Evolutionary conservation across 495 filamentous ascomycete species (phyloP).

Genomic region (Melanomma pulvis-pyrius): DNA sequence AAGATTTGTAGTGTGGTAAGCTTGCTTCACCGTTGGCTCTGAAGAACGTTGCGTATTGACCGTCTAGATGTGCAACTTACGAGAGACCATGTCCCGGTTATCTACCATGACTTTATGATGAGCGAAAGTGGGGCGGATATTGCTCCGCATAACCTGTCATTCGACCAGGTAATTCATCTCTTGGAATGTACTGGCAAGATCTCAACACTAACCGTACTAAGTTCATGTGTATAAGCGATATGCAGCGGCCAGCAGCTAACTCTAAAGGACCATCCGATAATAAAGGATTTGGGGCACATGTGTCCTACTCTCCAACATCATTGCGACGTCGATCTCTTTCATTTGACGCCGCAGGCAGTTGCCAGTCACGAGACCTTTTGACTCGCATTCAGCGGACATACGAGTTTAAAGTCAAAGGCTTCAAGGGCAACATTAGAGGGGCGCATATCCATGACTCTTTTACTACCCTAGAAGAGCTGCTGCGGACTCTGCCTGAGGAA

Average conservation of each 20-base stretch:
- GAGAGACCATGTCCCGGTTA: constrained; percentile 46
- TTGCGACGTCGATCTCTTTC: not conserved
- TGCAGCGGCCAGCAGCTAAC: constrained; percentile 37
- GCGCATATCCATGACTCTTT: not conserved
- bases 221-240: constrained; percentile 41
- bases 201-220: not conserved
- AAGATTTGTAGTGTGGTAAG: not conserved
- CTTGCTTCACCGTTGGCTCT: not conserved
- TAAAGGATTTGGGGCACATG: no score
- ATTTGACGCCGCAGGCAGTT: not conserved
- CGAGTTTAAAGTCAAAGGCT: not conserved
- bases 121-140: constrained; percentile 49
- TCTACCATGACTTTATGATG: constrained; percentile 50
- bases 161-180: constrained; percentile 37
- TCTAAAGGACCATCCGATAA: no score
- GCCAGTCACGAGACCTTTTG: not conserved
- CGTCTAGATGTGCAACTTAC: constrained; percentile 50
- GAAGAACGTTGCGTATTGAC: not conserved
- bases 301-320: not conserved
- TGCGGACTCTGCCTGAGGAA: not conserved
- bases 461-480: not conserved
- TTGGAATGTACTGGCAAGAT: not conserved
- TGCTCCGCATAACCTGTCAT: constrained; percentile 45
- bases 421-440: not conserved
- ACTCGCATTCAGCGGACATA: not conserved